Evolutionary conservation across 164 flowering plant species (phyloP).

Genomic region (Chloranthus sessilifolius): DNA sequence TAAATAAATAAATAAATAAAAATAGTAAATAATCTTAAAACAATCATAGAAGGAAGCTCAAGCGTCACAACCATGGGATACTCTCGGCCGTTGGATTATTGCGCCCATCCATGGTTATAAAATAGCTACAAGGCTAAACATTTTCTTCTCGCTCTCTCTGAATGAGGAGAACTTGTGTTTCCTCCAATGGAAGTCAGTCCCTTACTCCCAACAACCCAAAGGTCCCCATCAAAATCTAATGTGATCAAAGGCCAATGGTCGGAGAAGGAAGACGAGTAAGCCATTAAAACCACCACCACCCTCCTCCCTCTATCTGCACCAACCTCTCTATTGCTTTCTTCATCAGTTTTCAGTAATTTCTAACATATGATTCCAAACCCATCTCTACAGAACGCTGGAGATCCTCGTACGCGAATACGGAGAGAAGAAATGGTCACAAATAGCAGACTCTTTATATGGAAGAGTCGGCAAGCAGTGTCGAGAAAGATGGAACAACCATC

Average conservation of each 20-base stretch:
- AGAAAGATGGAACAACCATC: conserved; percentile 57
- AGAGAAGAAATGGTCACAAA: conserved; percentile 35
- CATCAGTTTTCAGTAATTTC: not conserved
- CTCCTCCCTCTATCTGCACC: not conserved
- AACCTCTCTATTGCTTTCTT: not conserved
- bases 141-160: conserved; percentile 6
- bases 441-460: conserved; percentile 30
- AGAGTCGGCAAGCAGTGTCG: conserved; percentile 55
- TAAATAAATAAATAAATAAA: too few species aligned
- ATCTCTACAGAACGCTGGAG: conserved; percentile 25
- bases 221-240: not conserved
- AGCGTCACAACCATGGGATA: conserved; percentile 7
- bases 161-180: conserved; percentile 1
- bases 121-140: not conserved
- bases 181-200: not conserved
- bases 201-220: not conserved
- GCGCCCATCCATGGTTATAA: conserved; percentile 4
- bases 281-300: not conserved
- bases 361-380: not conserved
- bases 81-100: conserved; percentile 8
- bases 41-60: conserved; percentile 4
- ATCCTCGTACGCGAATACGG: conserved; percentile 32
- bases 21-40: not conserved
- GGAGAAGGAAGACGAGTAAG: conserved; percentile 35
- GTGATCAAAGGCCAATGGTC: conserved; percentile 34